Base-by-base conservation (phyloP, 306 rosid genomes). In the Mimosa bimucronata region DNA sequence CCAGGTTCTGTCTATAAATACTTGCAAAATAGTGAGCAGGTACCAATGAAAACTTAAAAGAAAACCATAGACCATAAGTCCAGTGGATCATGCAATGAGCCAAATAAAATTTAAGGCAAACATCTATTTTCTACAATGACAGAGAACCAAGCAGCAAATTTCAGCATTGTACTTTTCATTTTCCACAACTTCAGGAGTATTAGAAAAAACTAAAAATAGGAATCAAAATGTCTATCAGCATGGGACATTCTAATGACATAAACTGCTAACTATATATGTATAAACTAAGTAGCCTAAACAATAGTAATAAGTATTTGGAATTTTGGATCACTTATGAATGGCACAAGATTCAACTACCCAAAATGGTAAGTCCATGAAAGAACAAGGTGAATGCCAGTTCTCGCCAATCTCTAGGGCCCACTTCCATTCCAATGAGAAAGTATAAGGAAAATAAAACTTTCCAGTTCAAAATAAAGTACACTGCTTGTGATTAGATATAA, bases 151-250 rank as follows among this genome's bases (percentile, higher is more conserved):
- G 14, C 48, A 30, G 46, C 77, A 37, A 21, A 66, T 34, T 34
- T 37, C 46, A 66, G 46, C 71, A 66, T 46, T 46, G 71, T 34
- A 66, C 15, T 66, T 66, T 16, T 66, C 46, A 66, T 34, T 66
- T 37, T 19, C 46, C 46, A 34, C 46, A 37, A 37, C 28, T 37
- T 37, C 19, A 13, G 19, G 53, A 46, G 1, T 1, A 40, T 46
- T n/a, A n/a, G 28, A 40, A 68, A 21, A 68, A 21, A 42, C 23
- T 18, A 69, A 38, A 66, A 38, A 66, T 34, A 67, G 11, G 37
- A 42, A 41, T 21, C 34, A 42, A 42, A 41, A 41, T 11, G 31
- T 23, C 21, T 52, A 21, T 21, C 14, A 10, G 26, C 34, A 23
- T 68, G 53, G 9, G 21, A 40, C n/a, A 68, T 68, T 41, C 38